Conservation (phyloP, 805 yeast genomes). For the Yarrowia sp. region DNA sequence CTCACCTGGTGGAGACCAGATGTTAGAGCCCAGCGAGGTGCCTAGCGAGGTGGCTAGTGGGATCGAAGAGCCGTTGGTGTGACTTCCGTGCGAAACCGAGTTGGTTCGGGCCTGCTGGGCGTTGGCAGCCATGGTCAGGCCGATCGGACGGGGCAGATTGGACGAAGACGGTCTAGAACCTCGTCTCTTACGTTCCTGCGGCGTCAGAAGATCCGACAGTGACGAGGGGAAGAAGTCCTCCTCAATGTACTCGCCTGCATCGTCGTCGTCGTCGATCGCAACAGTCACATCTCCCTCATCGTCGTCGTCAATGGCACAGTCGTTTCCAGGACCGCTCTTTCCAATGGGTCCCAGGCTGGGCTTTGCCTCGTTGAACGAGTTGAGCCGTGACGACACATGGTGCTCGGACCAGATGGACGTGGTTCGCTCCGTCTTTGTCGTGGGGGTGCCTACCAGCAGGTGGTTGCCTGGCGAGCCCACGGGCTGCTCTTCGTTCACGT, state of each 20-base stretch:
- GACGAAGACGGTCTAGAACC: slow-evolving; percentile 55
- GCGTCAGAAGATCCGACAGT: slow-evolving; percentile 79
- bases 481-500: slow-evolving; percentile 28
- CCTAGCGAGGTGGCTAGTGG: slow-evolving; percentile 35
- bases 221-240: slow-evolving; percentile 86
- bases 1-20: slow-evolving; percentile 37
- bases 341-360: slow-evolving; percentile 25
- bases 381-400: slow-evolving; percentile 36
- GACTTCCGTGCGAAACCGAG: slow-evolving; percentile 26
- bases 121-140: slow-evolving; percentile 36
- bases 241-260: slow-evolving; percentile 56
- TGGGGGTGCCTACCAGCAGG: slow-evolving; percentile 27
- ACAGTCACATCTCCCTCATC: slow-evolving; percentile 52
- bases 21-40: slow-evolving; percentile 36
- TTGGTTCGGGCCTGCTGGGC: slow-evolving; percentile 33
- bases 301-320: slow-evolving; percentile 52
- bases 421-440: slow-evolving; percentile 30
- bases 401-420: slow-evolving; percentile 43
- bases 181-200: slow-evolving; percentile 77
- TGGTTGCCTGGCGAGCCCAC: slow-evolving; percentile 23
- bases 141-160: slow-evolving; percentile 37
- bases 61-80: slow-evolving; percentile 23
- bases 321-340: slow-evolving; percentile 42
- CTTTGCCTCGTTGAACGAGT: slow-evolving; percentile 30
- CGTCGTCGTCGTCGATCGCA: slow-evolving; percentile 52